phyloP scores from a whole-genome alignment of 441 rosid genomes.

The Arabidopsis lyrata region DNA sequence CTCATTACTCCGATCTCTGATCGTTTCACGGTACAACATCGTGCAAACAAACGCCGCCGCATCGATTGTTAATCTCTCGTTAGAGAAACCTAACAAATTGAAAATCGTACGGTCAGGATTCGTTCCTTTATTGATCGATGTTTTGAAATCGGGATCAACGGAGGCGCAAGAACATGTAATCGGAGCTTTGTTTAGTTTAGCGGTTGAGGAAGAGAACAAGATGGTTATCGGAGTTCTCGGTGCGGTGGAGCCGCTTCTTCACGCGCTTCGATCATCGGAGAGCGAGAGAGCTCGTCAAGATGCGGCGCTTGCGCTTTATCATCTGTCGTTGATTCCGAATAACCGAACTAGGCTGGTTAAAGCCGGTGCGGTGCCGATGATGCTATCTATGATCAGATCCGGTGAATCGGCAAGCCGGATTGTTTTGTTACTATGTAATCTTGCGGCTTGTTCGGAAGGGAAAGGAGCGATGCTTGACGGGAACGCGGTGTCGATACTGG shows the following conservation, averaged over 20 bases:
- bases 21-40: slow-evolving; percentile 54
- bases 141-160: slow-evolving; percentile 56
- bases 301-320: slow-evolving; percentile 66
- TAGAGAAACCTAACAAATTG: slow-evolving; percentile 63
- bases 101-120: slow-evolving; percentile 68
- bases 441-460: slow-evolving; percentile 57
- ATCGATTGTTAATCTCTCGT: slow-evolving; percentile 62
- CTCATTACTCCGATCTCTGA: slow-evolving; percentile 48
- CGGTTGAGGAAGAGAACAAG: slow-evolving; percentile 68
- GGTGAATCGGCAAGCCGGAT: slow-evolving; percentile 50
- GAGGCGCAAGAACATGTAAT: slow-evolving; percentile 71
- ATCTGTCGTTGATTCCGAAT: slow-evolving; percentile 55
- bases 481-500: slow-evolving; percentile 57
- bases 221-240: slow-evolving; percentile 72
- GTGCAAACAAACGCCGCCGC: slow-evolving; percentile 70
- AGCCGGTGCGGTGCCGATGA: slow-evolving; percentile 56
- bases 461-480: slow-evolving; percentile 66
- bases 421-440: slow-evolving; percentile 54
- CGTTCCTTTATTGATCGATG: slow-evolving; percentile 56
- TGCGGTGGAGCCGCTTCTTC: slow-evolving; percentile 65
- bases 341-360: slow-evolving; percentile 58
- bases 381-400: slow-evolving; percentile 54
- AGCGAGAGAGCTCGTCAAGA: slow-evolving; percentile 58
- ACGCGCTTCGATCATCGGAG: slow-evolving; percentile 53
- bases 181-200: slow-evolving; percentile 64